These are phyloP conservation scores for Panicum hallii DNA, from an alignment of 202 grass and related monocot species.

Conservation along the genomic window DNA sequence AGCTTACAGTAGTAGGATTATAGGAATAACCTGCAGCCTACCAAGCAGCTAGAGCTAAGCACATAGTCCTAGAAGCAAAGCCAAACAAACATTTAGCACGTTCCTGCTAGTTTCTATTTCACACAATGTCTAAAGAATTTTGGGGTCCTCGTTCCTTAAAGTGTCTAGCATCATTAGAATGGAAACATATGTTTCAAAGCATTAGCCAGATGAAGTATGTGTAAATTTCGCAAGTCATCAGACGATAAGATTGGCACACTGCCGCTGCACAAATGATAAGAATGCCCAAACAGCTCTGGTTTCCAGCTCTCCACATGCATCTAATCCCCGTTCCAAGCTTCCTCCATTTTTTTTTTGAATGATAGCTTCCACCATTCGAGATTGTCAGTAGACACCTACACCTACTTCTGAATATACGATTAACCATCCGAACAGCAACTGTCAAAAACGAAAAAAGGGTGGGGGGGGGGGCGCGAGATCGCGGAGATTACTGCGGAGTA, in stretches of 20 bases:
- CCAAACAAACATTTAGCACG: too few relatives aligned
- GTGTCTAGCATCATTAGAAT: constrained; percentile 34
- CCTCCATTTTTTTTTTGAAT: too few relatives aligned
- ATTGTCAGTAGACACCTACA: neutral
- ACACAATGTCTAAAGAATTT: too few relatives aligned
- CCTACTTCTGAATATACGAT: neutral
- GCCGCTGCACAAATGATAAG: neutral
- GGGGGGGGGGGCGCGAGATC: neutral
- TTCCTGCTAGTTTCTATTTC: too few relatives aligned
- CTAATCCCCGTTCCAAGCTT: neutral
- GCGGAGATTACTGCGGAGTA: constrained; percentile 51
- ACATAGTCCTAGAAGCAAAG: neutral
- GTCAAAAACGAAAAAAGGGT: neutral
- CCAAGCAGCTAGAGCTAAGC: neutral
- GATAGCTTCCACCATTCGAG: neutral
- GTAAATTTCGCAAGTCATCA: constrained; percentile 21
- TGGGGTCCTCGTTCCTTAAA: neutral
- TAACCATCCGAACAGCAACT: neutral
- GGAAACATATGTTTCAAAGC: neutral
- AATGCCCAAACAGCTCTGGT: neutral
- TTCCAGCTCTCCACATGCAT: neutral
- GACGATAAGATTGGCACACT: constrained; percentile 4
- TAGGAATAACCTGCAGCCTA: neutral
- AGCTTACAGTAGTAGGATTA: neutral
- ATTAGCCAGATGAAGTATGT: constrained; percentile 4